Conservation (phyloP, 169 alveolate genomes). For the Plasmodium falciparum region DNA sequence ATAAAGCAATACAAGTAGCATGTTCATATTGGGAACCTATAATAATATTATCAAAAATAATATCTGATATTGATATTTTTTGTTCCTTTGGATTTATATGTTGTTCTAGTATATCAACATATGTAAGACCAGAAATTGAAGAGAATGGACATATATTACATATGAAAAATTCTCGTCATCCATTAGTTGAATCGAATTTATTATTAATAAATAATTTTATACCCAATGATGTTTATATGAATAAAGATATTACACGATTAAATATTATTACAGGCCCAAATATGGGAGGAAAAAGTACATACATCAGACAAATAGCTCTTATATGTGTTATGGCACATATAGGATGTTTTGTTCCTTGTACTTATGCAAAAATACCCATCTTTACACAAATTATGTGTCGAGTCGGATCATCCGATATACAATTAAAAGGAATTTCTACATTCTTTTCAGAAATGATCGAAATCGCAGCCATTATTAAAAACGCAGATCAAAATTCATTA, state of each 20-base stretch:
- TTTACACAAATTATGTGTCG: slow-evolving; percentile 95
- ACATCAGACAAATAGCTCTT: slow-evolving; percentile 91
- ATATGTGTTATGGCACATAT: slow-evolving; percentile 91
- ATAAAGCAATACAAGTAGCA: slow-evolving; percentile 94
- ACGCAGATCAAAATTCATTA: slow-evolving; percentile 93
- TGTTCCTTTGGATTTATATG: slow-evolving; percentile 94
- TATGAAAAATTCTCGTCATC: slow-evolving; percentile 90
- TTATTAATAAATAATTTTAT: slow-evolving; percentile 85
- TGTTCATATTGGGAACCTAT: slow-evolving; percentile 96
- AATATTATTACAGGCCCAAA: slow-evolving; percentile 98
- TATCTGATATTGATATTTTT: slow-evolving; percentile 95
- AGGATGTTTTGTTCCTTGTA: slow-evolving; percentile 96
- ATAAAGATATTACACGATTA: slow-evolving; percentile 87
- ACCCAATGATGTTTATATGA: slow-evolving; percentile 90
- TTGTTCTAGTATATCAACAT: slow-evolving; percentile 86
- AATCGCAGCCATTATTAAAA: slow-evolving; percentile 93
- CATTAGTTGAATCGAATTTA: slow-evolving; percentile 88
- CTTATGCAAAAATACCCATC: slow-evolving; percentile 93
- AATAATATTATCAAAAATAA: slow-evolving; percentile 88
- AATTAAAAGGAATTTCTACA: slow-evolving; percentile 95
- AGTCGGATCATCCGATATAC: slow-evolving; percentile 98
- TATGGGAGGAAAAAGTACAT: slow-evolving; percentile 99
- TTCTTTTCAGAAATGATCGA: slow-evolving; percentile 99
- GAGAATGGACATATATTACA: slow-evolving; percentile 84
- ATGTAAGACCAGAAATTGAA: slow-evolving; percentile 92